Conservation (phyloP, 805 yeast species). For the Ogataea trehalophila region DNA sequence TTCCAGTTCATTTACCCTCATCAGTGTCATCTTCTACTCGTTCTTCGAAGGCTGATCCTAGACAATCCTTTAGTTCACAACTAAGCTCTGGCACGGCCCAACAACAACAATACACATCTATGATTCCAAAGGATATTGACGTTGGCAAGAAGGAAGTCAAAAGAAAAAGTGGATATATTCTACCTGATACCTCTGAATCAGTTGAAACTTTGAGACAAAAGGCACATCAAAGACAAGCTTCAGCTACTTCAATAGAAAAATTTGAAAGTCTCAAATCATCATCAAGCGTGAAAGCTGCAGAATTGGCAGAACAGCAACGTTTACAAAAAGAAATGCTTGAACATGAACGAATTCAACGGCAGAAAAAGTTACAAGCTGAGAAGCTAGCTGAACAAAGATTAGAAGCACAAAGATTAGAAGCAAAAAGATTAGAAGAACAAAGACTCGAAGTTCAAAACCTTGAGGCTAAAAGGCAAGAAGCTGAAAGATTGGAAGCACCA, state of each 20-base stretch:
- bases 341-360: neutral
- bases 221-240: conserved; percentile 2
- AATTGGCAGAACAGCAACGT: conserved; percentile 3
- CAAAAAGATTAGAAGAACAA: neutral
- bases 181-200: conserved; percentile 1
- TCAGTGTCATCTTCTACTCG: too few species aligned
- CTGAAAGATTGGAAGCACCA: neutral
- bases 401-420: neutral
- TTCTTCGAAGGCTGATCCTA: too few species aligned
- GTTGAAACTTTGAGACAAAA: neutral
- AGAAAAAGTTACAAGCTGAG: conserved; percentile 1
- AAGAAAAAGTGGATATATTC: neutral
- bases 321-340: conserved; percentile 2
- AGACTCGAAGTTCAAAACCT: neutral
- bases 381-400: conserved; percentile 1
- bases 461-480: neutral
- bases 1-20: too few species aligned
- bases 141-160: neutral
- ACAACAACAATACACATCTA: too few species aligned
- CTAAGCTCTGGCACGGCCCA: too few species aligned
- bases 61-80: too few species aligned
- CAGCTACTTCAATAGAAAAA: conserved; percentile 5
- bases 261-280: conserved; percentile 1
- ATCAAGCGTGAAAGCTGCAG: neutral
- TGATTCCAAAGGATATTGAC: too few species aligned